phyloP scores from a whole-genome alignment of 139 green algal genomes.

The Pseudopediastrum boryanum region DNA sequence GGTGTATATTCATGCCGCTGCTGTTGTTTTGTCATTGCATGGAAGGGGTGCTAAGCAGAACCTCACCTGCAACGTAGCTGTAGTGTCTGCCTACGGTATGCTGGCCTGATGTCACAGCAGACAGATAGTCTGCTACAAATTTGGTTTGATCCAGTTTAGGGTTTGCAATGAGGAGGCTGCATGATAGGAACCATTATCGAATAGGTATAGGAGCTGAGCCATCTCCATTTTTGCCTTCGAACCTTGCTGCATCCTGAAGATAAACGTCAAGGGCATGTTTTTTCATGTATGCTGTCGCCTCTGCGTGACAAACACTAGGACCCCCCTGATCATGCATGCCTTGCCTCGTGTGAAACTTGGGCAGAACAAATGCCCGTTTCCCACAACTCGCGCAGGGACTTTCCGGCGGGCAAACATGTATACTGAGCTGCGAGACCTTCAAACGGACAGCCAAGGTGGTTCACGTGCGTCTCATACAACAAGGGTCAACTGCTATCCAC shows the following conservation, averaged over 20 bases:
- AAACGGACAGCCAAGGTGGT: no score
- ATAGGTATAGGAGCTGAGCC: not conserved
- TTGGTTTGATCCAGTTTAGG: not conserved
- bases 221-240: not conserved
- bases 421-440: no score
- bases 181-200: not conserved
- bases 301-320: no score
- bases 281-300: no score
- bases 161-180: not conserved
- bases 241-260: not conserved
- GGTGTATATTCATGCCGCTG: not conserved
- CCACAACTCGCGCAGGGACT: no score
- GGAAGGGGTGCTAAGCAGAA: not conserved
- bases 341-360: no score
- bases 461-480: no score
- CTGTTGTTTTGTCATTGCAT: not conserved
- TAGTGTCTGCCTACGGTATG: constrained; percentile 29
- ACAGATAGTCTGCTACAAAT: constrained; percentile 30
- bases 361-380: no score
- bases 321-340: no score
- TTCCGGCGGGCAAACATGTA: no score
- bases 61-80: constrained; percentile 11
- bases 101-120: constrained; percentile 5
- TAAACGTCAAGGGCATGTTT: no score
- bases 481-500: no score